Base-by-base conservation (phyloP, 352 stramenopile genomes). In the Globisporangium sylvaticum region DNA sequence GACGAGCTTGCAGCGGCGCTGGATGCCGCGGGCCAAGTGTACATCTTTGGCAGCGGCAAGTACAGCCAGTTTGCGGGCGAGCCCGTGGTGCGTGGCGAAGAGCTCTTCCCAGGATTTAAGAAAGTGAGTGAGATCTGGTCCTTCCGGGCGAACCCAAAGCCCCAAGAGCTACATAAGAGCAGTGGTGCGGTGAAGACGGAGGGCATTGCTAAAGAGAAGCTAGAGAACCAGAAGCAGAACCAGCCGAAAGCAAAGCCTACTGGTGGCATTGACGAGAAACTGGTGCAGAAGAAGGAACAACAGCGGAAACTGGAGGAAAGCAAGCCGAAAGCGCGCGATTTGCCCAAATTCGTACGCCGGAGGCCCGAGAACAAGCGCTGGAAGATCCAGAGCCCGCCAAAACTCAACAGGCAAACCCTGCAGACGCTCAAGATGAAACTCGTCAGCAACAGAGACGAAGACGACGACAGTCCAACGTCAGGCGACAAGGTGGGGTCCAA, bases 1-100 rank as follows among this genome's bases (percentile, higher is more conserved):
- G 79, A 94, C 37, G 91, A 98, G 29, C 77, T 98, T 4, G 80
- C 79, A 0, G 82, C 79, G 4, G 92, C 92, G 10, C 71, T 98
- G 20, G 95, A 98, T 66, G 87, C 90, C 8, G 94, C 91, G 1
- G 95, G 95, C 0, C 91, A 97, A 69, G 91, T 98, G 14, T 98
- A 98, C 66, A 76, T 98, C 14, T 90, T 98, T 54, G 95, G 95
- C 0, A 80, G 77, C 2, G 94, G 94, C 12, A 87, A 83, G 62
- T 85, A 88, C 56, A 53, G 82, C 9, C 90, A 98, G 70, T 98
- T 98, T 76, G 58, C 61, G 24, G 81, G 82, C 18, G 72, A 84
- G 1, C 67, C 80, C 0, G 74, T 87, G 1, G 68, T 76, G 12
- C 71, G 76, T 15, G 78, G 90, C 55, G 82, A 89, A 62, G 66